Percentiles rank a stretch among this genome's conserved stretches.
These are phyloP conservation scores for Teratosphaeria gauchensis DNA, from an alignment of 2,329 filamentous ascomycete species.

Conservation along the genomic window DNA sequence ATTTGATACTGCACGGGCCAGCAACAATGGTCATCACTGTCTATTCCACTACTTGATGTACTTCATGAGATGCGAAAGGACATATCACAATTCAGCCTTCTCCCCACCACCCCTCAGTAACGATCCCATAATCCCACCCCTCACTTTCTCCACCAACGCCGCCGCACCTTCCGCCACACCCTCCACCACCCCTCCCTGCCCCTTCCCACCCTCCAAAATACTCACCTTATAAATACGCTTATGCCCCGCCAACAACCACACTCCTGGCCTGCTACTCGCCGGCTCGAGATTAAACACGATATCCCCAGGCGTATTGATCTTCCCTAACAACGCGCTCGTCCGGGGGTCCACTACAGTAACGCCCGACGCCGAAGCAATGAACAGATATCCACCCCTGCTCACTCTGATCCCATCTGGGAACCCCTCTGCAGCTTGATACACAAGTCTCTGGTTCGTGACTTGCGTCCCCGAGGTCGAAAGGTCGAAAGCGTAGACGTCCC, in stretches of 20 bases:
- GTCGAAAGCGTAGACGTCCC: conserved; percentile 29
- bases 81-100: not conserved
- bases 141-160: not conserved
- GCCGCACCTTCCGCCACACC: not conserved
- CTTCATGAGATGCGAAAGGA: not conserved
- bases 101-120: not conserved
- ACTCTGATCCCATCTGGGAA: conserved; percentile 15
- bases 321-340: conserved; percentile 37
- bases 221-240: conserved; percentile 15
- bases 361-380: conserved; percentile 11
- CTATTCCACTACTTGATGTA: not conserved
- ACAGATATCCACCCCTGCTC: conserved; percentile 8
- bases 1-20: not conserved
- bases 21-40: too few relatives aligned
- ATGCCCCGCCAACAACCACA: conserved; percentile 14
- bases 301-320: conserved; percentile 36
- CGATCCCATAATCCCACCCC: not conserved
- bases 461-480: conserved; percentile 8
- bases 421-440: conserved; percentile 30
- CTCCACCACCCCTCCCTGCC: not conserved
- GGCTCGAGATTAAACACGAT: conserved; percentile 16
- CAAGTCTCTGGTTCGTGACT: conserved; percentile 21
- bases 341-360: conserved; percentile 13
- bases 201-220: conserved; percentile 6
- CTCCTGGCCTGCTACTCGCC: conserved; percentile 7